Evolutionary conservation across 1,284 basidiomycete species (phyloP).

Genomic region (Sutorius eximius): DNA sequence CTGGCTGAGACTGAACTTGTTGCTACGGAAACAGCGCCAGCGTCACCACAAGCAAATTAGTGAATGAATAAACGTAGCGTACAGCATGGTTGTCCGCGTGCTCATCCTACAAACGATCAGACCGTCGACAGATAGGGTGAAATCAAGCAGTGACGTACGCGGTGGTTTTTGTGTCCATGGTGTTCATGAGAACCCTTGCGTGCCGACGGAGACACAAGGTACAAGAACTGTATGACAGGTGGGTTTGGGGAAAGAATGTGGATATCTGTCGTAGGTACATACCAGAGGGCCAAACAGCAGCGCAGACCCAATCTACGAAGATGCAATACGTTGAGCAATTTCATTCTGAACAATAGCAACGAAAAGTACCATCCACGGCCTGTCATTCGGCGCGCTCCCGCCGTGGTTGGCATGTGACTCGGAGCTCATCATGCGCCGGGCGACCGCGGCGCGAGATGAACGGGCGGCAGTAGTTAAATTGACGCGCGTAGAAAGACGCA

Average conservation of each 20-base stretch:
- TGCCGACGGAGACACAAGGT: constrained; percentile 34
- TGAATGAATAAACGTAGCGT: not conserved
- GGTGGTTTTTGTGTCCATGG: constrained; percentile 24
- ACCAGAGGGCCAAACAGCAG: constrained; percentile 35
- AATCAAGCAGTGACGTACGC: constrained; percentile 21
- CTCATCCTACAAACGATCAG: constrained; percentile 23
- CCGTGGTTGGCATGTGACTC: constrained; percentile 23
- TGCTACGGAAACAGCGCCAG: constrained; percentile 18
- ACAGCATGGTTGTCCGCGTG: constrained; percentile 15
- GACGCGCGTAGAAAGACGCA: constrained; percentile 19
- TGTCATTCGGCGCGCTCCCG: constrained; percentile 20
- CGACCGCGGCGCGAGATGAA: constrained; percentile 12
- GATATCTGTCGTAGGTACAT: constrained; percentile 2
- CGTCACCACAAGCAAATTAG: constrained; percentile 1
- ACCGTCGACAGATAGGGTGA: not conserved
- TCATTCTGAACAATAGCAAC: not conserved
- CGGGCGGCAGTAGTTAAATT: constrained; percentile 5
- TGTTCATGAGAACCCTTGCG: constrained; percentile 25
- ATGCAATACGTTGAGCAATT: not conserved
- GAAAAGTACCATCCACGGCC: constrained; percentile 32
- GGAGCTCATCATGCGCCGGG: constrained; percentile 31
- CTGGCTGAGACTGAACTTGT: constrained; percentile 15
- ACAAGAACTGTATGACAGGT: constrained; percentile 26
- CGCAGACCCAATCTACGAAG: constrained; percentile 32
- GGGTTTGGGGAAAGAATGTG: not conserved